Evolutionary conservation across 164 flowering plant species (phyloP), one percentile per base, ranked within the genome.

Genomic region (Platanus orientalis): DNA sequence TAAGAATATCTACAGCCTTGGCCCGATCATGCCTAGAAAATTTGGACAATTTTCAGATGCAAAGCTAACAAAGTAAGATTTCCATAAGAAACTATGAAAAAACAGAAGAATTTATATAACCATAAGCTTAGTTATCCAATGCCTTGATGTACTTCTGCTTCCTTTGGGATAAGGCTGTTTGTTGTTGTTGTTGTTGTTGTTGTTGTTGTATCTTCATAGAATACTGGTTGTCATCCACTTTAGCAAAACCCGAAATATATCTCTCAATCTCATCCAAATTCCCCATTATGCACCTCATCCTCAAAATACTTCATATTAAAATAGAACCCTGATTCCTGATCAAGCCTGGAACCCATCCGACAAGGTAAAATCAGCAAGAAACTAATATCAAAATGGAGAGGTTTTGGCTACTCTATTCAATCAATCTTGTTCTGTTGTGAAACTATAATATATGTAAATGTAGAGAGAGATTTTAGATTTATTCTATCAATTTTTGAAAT

Each of bases 101-200:
- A 57, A 26, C n/a, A 2, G 20, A 20, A 34, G 12, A 19, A 7
- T 23, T 54, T 10, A 49, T 29, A 36, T n/a, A 14, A 32, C 7
- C 3, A 23, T 7, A 27, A 6, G 23, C 75, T 75, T 76, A 86
- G 88, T 60, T 76, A 72, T 84, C 88, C 62, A 86, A 51, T 28
- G 85, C 87, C 77, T 86, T 89, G 17, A 82, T 77, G 70, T 69
- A 86, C 61, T 76, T 79, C 56, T 79, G 86, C n/a, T n/a, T n/a
- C n/a, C n/a, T n/a, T n/a, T n/a, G n/a, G n/a, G n/a, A n/a, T n/a
- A n/a, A n/a, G n/a, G n/a, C n/a, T n/a, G n/a, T n/a, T n/a, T n/a
- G n/a, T n/a, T n/a, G n/a, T n/a, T n/a, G n/a, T n/a, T n/a, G 71
- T 86, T 84, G 62, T 85, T 73, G 26, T 84, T 78, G n/a, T n/a